phyloP scores from a whole-genome alignment of 2,329 filamentous ascomycete genomes.

The Fusarium subglutinans region DNA sequence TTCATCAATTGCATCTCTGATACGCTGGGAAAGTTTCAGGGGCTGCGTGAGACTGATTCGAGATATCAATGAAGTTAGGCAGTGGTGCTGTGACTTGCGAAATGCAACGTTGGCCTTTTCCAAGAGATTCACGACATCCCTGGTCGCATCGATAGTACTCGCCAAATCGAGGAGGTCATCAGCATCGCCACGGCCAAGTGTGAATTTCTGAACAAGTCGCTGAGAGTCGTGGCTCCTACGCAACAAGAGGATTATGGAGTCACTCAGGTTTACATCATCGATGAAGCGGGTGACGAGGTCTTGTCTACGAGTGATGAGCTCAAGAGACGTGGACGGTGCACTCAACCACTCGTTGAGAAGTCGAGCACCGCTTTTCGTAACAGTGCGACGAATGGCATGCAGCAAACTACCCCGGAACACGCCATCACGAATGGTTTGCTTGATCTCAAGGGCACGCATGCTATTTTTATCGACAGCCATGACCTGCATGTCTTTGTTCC shows the following conservation, averaged over 20 bases:
- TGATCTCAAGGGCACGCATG: conserved; percentile 87
- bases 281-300: conserved; percentile 84
- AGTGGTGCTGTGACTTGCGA: conserved; percentile 38
- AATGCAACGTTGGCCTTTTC: conserved; percentile 30
- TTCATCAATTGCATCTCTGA: conserved; percentile 86
- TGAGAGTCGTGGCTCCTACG: conserved; percentile 84
- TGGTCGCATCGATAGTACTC: conserved; percentile 79
- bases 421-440: conserved; percentile 84
- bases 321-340: conserved; percentile 87
- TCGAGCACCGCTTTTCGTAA: conserved; percentile 89
- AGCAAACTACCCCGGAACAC: conserved; percentile 83
- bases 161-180: conserved; percentile 89
- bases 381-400: conserved; percentile 88
- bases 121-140: conserved; percentile 67
- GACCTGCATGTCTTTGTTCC: conserved; percentile 76
- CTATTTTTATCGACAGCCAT: conserved; percentile 95
- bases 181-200: conserved; percentile 87
- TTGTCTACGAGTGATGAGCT: conserved; percentile 80
- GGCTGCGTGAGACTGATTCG: conserved; percentile 76
- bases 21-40: conserved; percentile 72
- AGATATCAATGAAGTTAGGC: conserved; percentile 57
- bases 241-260: conserved; percentile 74
- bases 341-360: conserved; percentile 87
- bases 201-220: conserved; percentile 92
- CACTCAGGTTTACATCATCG: conserved; percentile 71